Evolutionary conservation across 2,329 filamentous ascomycete species (phyloP).

Genomic region (Trichoderma gracile): DNA sequence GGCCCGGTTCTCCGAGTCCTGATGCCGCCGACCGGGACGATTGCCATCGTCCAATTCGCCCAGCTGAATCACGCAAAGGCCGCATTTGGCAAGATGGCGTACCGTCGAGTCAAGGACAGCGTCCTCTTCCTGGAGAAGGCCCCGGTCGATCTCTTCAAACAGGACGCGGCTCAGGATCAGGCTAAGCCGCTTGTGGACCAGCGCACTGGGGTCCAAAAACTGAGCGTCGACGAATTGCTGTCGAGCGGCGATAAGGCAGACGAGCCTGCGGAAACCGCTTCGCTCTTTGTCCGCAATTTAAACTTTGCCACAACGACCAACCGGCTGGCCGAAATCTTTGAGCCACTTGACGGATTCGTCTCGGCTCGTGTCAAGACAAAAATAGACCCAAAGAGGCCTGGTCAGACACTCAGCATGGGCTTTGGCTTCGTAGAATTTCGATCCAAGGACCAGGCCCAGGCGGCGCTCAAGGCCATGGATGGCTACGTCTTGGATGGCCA

Average conservation of each 20-base stretch:
- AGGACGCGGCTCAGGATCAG: conserved; percentile 34
- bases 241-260: conserved; percentile 56
- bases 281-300: conserved; percentile 89
- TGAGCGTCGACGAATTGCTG: conserved; percentile 69
- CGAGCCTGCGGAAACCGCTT: conserved; percentile 65
- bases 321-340: conserved; percentile 74
- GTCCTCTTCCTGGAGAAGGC: conserved; percentile 93
- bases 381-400: conserved; percentile 84
- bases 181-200: conserved; percentile 39
- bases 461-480: conserved; percentile 83
- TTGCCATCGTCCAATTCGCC: conserved; percentile 87
- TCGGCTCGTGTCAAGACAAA: conserved; percentile 92
- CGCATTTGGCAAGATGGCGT: conserved; percentile 83
- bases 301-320: conserved; percentile 86
- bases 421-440: conserved; percentile 94
- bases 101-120: conserved; percentile 86
- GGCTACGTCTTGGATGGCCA: conserved; percentile 85
- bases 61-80: conserved; percentile 76
- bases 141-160: conserved; percentile 74
- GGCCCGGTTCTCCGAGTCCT: conserved; percentile 79
- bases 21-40: conserved; percentile 90
- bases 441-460: conserved; percentile 73
- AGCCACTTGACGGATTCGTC: conserved; percentile 81
- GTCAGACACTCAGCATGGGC: conserved; percentile 90
- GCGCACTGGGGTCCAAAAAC: conserved; percentile 55